Conservation (phyloP, 805 yeast species). For the Myxozyma nipponensis region DNA sequence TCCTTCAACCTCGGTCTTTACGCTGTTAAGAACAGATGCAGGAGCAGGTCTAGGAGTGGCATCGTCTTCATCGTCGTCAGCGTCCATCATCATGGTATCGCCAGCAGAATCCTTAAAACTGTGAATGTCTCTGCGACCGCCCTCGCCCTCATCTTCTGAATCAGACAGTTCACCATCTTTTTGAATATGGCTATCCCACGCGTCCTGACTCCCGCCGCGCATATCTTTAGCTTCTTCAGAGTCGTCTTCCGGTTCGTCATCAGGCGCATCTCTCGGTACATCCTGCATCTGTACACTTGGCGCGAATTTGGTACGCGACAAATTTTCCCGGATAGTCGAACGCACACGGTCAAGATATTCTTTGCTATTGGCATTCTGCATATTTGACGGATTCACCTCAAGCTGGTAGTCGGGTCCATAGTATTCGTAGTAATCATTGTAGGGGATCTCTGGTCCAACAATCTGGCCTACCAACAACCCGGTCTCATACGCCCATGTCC, state of each 20-base stretch:
- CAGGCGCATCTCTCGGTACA: slow-evolving; percentile 81
- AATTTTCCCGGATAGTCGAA: slow-evolving; percentile 67
- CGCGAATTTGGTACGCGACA: slow-evolving; percentile 88
- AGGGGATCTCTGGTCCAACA: slow-evolving; percentile 62
- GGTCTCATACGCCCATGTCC: slow-evolving; percentile 96
- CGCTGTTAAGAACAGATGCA: too few relatives aligned
- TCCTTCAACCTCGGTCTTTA: not conserved
- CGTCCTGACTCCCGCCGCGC: slow-evolving; percentile 84
- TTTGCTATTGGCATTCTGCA: slow-evolving; percentile 93
- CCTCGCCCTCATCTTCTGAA: slow-evolving; percentile 32
- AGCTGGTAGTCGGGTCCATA: slow-evolving; percentile 95
- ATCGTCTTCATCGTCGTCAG: slow-evolving; percentile 17
- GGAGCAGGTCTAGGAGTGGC: not conserved
- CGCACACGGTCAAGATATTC: slow-evolving; percentile 84
- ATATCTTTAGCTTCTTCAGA: slow-evolving; percentile 74
- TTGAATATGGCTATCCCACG: slow-evolving; percentile 69
- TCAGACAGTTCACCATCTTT: slow-evolving; percentile 58
- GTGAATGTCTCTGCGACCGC: slow-evolving; percentile 29
- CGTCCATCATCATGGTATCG: slow-evolving; percentile 13
- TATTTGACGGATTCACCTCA: slow-evolving; percentile 91
- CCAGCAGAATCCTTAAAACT: slow-evolving; percentile 22
- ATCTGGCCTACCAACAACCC: slow-evolving; percentile 63
- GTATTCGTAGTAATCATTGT: slow-evolving; percentile 94
- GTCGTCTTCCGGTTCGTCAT: slow-evolving; percentile 71
- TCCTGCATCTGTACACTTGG: slow-evolving; percentile 94